These are phyloP conservation scores for Rhododendron griersonianum DNA, from an alignment of 148 eudicot species.

Conservation along the genomic window DNA sequence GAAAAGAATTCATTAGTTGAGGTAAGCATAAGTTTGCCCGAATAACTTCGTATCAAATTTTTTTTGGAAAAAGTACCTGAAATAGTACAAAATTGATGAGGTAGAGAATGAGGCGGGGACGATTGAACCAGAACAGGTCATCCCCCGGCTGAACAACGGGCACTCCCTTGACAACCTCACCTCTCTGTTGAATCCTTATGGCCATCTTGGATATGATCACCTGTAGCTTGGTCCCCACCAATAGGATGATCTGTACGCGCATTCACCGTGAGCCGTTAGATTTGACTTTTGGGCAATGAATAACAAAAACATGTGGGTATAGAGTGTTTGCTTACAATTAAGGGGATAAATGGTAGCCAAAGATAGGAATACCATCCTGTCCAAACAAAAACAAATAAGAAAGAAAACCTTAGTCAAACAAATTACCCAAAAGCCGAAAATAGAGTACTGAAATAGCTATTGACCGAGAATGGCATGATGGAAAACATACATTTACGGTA, in stretches of 20 bases:
- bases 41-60: too few species aligned
- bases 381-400: not conserved
- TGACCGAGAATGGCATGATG: not conserved
- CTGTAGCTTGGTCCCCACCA: conserved; percentile 59
- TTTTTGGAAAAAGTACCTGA: conserved; percentile 23
- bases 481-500: not conserved
- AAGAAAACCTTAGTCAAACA: not conserved
- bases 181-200: conserved; percentile 42
- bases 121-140: conserved; percentile 50
- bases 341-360: conserved; percentile 51
- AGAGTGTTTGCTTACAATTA: conserved; percentile 28
- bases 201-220: conserved; percentile 60
- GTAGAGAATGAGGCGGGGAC: conserved; percentile 38
- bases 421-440: not conserved
- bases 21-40: too few species aligned
- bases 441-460: not conserved
- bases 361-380: conserved; percentile 42
- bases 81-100: conserved; percentile 46
- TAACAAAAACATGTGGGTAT: not conserved
- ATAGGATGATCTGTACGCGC: conserved; percentile 36
- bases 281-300: not conserved
- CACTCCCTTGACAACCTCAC: conserved; percentile 48
- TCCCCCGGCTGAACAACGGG: conserved; percentile 48
- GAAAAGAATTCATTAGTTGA: too few species aligned
- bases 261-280: conserved; percentile 9